Evolutionary conservation across 768 basidiomycete genomes (phyloP), one percentile per base, ranked within the genome.

Genomic region (Gloeostereum incarnatum): DNA sequence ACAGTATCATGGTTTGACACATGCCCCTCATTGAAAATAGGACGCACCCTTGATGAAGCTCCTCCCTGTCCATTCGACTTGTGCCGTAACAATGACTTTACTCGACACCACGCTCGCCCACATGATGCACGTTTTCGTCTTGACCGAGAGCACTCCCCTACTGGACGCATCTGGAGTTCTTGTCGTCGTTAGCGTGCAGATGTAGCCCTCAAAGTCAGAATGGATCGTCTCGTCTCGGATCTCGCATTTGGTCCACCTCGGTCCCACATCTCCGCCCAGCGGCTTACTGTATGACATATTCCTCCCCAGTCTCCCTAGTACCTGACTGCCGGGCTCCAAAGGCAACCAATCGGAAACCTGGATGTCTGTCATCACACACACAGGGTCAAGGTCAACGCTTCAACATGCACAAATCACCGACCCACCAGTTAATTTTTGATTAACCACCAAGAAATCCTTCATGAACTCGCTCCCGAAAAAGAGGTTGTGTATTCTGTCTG

Each of bases 221-320:
- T 82, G 67, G 25, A 78, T 65, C 38, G 71, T 75, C 62, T 96
- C 91, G 52, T 99, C 94, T 35, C 73, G 73, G 42, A 98, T 80
- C 60, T 97, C 87, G 63, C 96, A 99, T 55, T 93, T 93, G 11
- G 93, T 91, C 58, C 89, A 85, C 55, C 78, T 94, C 1, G 94
- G 96, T 0, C 96, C 96, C 22, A 99, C 74, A 39, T 79, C 78
- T 1, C 76, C 92, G 45, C 73, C 78, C 22, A 99, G 65, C 0
- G 92, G 93, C 56, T 94, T 97, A 62, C 97, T 93, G 59, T 98
- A 99, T 18, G 88, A 89, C 79, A 93, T 91, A 45, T 90, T 86
- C 7, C 94, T 75, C 20, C 78, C 68, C 7, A 96, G n/a, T n/a
- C n/a, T n/a, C n/a, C n/a, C n/a, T n/a, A n/a, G 75, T 29, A 88